phyloP scores from a whole-genome alignment of 2,329 filamentous ascomycete genomes.

The Neodidymelliopsis sp. region DNA sequence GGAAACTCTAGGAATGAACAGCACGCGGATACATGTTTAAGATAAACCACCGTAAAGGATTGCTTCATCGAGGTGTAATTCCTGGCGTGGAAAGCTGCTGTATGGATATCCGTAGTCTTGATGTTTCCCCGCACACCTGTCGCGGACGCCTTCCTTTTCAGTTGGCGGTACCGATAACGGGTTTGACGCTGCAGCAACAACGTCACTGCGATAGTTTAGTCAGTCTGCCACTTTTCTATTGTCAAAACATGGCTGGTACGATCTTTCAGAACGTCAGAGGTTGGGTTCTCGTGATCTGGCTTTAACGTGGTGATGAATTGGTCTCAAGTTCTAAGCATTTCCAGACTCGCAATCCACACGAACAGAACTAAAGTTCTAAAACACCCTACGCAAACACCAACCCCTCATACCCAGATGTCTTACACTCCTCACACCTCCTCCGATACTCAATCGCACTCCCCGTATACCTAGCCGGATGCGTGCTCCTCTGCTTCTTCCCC shows the following conservation, averaged over 20 bases:
- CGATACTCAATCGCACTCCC: constrained; percentile 56
- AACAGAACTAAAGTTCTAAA: too few relatives aligned
- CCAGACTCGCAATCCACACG: too few relatives aligned
- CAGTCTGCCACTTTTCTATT: too few relatives aligned
- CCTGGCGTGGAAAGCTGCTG: neutral
- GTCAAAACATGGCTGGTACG: too few relatives aligned
- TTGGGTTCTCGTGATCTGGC: too few relatives aligned
- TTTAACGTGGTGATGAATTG: too few relatives aligned
- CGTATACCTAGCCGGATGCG: constrained; percentile 53
- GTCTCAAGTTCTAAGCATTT: too few relatives aligned
- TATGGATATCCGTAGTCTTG: neutral
- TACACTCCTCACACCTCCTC: constrained; percentile 34
- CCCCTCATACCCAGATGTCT: constrained; percentile 27
- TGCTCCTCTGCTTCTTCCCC: constrained; percentile 50
- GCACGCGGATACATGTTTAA: neutral
- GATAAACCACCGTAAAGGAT: neutral
- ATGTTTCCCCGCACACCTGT: neutral
- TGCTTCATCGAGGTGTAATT: neutral
- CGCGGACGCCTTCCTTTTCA: constrained; percentile 1
- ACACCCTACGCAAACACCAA: constrained; percentile 20
- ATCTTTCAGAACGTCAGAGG: too few relatives aligned
- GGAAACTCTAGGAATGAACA: too few relatives aligned
- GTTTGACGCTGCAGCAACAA: too few relatives aligned
- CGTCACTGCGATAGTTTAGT: too few relatives aligned
- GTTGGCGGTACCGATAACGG: neutral